Base-by-base conservation (phyloP, 148 eudicot genomes). In the Tetragonia tetragonoides region DNA sequence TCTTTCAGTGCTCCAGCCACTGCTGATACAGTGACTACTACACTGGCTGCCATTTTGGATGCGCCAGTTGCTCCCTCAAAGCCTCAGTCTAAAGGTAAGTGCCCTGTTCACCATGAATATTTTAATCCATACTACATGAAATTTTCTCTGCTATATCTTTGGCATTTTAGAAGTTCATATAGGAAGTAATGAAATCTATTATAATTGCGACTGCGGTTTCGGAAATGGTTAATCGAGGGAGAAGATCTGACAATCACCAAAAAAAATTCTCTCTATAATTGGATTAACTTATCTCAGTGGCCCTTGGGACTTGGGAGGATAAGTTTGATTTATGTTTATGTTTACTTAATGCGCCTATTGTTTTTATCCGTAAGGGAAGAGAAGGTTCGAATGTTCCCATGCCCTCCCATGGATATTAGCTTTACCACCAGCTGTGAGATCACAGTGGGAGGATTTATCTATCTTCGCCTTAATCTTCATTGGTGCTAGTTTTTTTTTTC, bases 71-170 rank as follows among this genome's bases (percentile, higher is more conserved):
- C 74, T 39, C 73, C 71, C 60, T 44, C 89, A 61, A 95, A 90
- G 81, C 82, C 71, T 80, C 97, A 83, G 77, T 54, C 90, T 66
- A 93, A 91, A 85, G 97, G 97, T 91, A 82, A 28, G 63, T 8
- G 34, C 40, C 46, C 1, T 60, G 21, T 40, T 78, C 21, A 14
- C 18, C 0, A 80, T 17, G 24, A 18, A 4, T 72, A 49, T 24
- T 24, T 49, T 10, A 64, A 42, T 65, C 74, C 7, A 18, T n/a
- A 20, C 16, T 7, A 28, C 9, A 41, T 49, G 47, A 57, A 20
- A 11, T 37, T 17, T 46, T 8, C 37, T 46, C 23, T 37, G 62
- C 34, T 23, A 12, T 68, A n/a, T 72, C 28, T 16, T 73, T n/a
- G 10, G 70, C 24, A 54, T 39, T 44, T 54, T 20, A n/a, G 10